Percentiles rank a stretch among this genome's conserved stretches.
Conservation (phyloP, 306 rosid genomes). For the Quercus engelmannii region DNA sequence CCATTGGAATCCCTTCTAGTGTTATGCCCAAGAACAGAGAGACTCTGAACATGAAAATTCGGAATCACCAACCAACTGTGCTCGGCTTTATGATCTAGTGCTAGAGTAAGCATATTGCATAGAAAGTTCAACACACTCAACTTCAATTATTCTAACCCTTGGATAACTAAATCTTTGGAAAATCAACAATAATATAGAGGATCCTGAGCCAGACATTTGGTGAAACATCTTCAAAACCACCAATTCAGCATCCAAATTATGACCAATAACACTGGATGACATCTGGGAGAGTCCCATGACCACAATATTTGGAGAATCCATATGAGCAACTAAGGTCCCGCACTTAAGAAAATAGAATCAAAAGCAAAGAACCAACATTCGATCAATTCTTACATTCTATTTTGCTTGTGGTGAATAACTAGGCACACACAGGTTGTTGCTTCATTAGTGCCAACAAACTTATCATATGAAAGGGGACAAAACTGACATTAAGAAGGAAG, state of each 20-base stretch:
- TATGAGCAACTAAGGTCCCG: slow-evolving; percentile 71
- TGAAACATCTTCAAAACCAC: too few relatives aligned
- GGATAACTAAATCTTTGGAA: too few relatives aligned
- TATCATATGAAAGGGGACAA: slow-evolving; percentile 7
- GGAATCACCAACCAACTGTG: too few relatives aligned
- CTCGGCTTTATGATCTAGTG: too few relatives aligned
- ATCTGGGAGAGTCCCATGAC: slow-evolving; percentile 64
- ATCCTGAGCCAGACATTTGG: too few relatives aligned
- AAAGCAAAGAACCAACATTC: not conserved
- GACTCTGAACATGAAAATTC: slow-evolving; percentile 66
- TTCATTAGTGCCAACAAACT: slow-evolving; percentile 94
- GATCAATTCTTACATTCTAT: slow-evolving; percentile 43
- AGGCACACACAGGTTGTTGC: slow-evolving; percentile 89
- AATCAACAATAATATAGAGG: too few relatives aligned
- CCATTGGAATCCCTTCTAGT: too few relatives aligned
- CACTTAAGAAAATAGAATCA: not conserved
- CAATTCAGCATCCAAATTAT: slow-evolving; percentile 25
- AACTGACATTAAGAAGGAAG: not conserved
- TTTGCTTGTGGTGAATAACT: slow-evolving; percentile 58
- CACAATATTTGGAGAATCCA: too few relatives aligned
- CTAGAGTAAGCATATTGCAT: too few relatives aligned
- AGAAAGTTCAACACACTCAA: too few relatives aligned
- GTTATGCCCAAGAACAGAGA: slow-evolving; percentile 11
- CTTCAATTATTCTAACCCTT: too few relatives aligned
- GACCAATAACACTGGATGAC: slow-evolving; percentile 42